Base-by-base conservation (phyloP, 345 rosid species). In the Brassica rapa region DNA sequence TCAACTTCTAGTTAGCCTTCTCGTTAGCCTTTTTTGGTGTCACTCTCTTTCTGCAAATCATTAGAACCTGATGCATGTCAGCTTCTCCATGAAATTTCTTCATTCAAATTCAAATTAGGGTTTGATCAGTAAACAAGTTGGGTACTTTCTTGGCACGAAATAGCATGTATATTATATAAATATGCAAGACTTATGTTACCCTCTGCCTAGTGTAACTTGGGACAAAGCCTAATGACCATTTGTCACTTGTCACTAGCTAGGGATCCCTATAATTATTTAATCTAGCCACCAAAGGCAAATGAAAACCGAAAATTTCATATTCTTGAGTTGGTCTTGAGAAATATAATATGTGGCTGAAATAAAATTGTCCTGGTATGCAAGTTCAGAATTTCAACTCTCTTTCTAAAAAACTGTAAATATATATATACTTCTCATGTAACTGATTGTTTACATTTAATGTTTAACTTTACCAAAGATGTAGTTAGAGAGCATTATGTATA, bases 191-290 rank as follows among this genome's bases (percentile, higher is more conserved):
- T 65, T 63, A 35, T 55, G 71, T 70, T 51, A 71, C 59, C 59
- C 23, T 25, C 16, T 16, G n/a, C 59, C 73, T 59, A 57, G 29
- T 65, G 77, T 65, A 71, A 37, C 49, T 64, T 56, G 51, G 12
- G 71, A 71, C 72, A 77, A 64, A 56, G 25, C 49, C 49, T 53
- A 39, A 29, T 64, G 51, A 65, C 19, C 64, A 77, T 57, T 68
- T 70, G 75, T 27, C 64, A 77, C 57, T 68, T 70, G 75, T 77
- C 75, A 62, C 60, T 16, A 15, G 60, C 46, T 70, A 70, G 65
- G 65, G 24, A 51, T 49, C 51, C 68, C 59, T 66, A 66, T 37
- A 37, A 25, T 66, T 16, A 33, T 73, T 49, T 64, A 30, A 27
- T 46, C 27, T 71, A 59, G 4, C 21, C 41, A 25, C 0, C 33